These are phyloP conservation scores for Arabis hirsuta DNA, from an alignment of 345 rosid species.

Conservation along the genomic window DNA sequence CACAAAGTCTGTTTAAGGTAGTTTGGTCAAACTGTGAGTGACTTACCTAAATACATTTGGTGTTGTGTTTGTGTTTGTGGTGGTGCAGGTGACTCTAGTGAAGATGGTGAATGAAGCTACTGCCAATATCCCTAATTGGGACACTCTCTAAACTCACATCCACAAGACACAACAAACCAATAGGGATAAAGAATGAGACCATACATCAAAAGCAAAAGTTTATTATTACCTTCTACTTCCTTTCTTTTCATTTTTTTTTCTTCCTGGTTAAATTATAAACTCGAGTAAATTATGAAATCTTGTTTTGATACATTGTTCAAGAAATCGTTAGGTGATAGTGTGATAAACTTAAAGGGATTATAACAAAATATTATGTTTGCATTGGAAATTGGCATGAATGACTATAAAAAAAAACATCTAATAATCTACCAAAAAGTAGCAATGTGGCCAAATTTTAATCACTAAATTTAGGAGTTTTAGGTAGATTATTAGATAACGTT, in stretches of 20 bases:
- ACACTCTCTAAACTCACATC: slow-evolving; percentile 38
- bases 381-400: too few species aligned
- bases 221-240: background rate
- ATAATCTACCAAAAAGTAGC: too few species aligned
- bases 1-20: slow-evolving; percentile 5
- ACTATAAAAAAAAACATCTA: too few species aligned
- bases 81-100: slow-evolving; percentile 75
- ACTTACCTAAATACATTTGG: background rate
- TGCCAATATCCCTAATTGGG: slow-evolving; percentile 77
- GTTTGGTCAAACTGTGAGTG: background rate
- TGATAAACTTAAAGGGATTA: too few species aligned
- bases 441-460: too few species aligned
- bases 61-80: slow-evolving; percentile 20
- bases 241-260: background rate
- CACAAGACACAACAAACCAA: slow-evolving; percentile 22
- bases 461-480: too few species aligned
- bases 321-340: background rate
- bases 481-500: too few species aligned
- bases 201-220: slow-evolving; percentile 16
- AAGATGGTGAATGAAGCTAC: slow-evolving; percentile 89
- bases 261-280: background rate
- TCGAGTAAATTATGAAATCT: slow-evolving; percentile 30
- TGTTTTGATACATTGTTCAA: slow-evolving; percentile 22
- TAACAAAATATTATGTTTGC: too few species aligned
- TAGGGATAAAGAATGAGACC: background rate